Evolutionary conservation across 1,284 basidiomycete genomes (phyloP).

Genomic region (Irpex rosettiformis): DNA sequence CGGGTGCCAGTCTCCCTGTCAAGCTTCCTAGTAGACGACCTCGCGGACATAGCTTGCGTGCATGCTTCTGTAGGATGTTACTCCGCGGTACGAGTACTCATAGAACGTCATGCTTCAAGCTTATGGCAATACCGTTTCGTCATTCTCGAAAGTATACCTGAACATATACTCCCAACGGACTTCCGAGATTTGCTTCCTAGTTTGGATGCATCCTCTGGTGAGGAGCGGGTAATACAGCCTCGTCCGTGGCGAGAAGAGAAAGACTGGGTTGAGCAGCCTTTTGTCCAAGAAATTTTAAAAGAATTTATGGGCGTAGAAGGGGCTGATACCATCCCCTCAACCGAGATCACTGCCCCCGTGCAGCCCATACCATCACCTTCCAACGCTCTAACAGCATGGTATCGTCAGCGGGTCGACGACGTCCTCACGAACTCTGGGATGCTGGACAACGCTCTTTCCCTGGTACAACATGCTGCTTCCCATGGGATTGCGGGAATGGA

Average conservation of each 20-base stretch:
- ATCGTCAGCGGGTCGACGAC: conserved; percentile 56
- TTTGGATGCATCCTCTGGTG: conserved; percentile 43
- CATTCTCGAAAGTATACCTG: conserved; percentile 73
- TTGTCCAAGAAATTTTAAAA: conserved; percentile 39
- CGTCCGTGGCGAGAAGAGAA: conserved; percentile 44
- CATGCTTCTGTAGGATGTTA: conserved; percentile 66
- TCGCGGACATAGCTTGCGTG: conserved; percentile 57
- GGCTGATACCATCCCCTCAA: background rate
- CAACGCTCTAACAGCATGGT: conserved; percentile 68
- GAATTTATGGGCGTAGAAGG: conserved; percentile 17
- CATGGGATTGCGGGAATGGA: conserved; percentile 78
- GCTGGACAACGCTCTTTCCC: conserved; percentile 73
- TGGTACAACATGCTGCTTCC: conserved; percentile 84
- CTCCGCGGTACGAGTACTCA: conserved; percentile 52
- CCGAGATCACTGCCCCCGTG: background rate
- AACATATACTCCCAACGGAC: conserved; percentile 61
- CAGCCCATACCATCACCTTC: conserved; percentile 22
- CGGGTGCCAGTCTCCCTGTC: conserved; percentile 51
- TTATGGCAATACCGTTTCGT: conserved; percentile 71
- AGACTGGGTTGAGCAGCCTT: conserved; percentile 55
- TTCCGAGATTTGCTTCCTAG: conserved; percentile 65
- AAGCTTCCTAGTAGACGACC: conserved; percentile 58
- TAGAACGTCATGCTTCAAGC: conserved; percentile 48
- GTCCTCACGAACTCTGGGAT: conserved; percentile 71
- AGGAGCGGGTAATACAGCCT: conserved; percentile 36